Percentiles rank a stretch among this genome's conserved stretches.
These are phyloP conservation scores for Ophiocordyceps camponoti-saundersi DNA, from an alignment of 2,329 filamentous ascomycete species.

Conservation along the genomic window DNA sequence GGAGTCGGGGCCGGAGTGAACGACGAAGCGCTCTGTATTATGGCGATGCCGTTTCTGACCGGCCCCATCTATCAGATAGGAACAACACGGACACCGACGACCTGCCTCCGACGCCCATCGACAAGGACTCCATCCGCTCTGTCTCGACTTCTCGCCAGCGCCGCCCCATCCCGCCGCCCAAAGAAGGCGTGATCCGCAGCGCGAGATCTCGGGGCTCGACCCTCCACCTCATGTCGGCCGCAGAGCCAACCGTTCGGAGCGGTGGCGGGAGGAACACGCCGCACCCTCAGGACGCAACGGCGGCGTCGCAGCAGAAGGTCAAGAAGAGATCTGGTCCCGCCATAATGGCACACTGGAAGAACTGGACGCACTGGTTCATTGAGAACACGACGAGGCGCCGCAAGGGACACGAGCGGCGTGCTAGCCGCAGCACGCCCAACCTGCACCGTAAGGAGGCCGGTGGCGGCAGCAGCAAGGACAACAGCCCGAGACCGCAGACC, in stretches of 20 bases:
- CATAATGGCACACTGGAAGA: constrained; percentile 44
- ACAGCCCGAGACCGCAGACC: constrained; percentile 41
- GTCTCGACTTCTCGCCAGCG: constrained; percentile 62
- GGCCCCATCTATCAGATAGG: constrained; percentile 60
- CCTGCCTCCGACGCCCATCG: constrained; percentile 52
- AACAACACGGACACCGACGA: constrained; percentile 15
- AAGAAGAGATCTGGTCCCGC: constrained; percentile 40
- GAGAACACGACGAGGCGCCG: constrained; percentile 39
- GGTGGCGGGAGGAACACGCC: constrained; percentile 5
- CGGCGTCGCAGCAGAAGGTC: constrained; percentile 24
- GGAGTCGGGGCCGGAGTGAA: constrained; percentile 60
- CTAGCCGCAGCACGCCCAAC: constrained; percentile 42
- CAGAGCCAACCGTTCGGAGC: constrained; percentile 26
- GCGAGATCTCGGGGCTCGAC: constrained; percentile 68
- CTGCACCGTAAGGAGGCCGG: constrained; percentile 31
- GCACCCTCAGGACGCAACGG: constrained; percentile 10
- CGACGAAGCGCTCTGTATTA: constrained; percentile 54
- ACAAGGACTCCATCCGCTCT: constrained; percentile 63
- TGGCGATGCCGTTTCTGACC: constrained; percentile 48
- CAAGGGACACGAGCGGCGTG: constrained; percentile 28
- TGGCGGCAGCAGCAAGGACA: constrained; percentile 29
- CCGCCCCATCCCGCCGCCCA: constrained; percentile 65
- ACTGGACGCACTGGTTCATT: constrained; percentile 46
- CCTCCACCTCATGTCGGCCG: constrained; percentile 64
- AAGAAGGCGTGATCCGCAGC: constrained; percentile 54